Percentiles rank a stretch among this genome's conserved stretches.
Evolutionary conservation across 1,139 yeast genomes (phyloP).

Genomic region (Meyerozyma carpophila): DNA sequence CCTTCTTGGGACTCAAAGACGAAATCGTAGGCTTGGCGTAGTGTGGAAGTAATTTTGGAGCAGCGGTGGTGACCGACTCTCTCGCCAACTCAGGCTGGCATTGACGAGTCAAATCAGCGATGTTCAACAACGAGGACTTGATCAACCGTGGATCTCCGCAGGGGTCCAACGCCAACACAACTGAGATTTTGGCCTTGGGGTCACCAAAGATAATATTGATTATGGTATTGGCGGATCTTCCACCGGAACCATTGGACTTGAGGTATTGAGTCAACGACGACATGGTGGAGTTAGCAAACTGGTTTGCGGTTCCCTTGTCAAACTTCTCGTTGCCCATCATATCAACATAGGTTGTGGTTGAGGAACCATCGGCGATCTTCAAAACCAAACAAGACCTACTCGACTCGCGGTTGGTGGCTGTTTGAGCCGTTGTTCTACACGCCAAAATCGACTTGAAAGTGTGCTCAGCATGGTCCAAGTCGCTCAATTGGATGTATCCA

Average conservation of each 20-base stretch:
- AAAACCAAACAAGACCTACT: conserved; percentile 26
- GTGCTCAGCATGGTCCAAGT: not conserved
- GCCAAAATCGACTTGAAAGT: conserved; percentile 11
- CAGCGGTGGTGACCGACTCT: not conserved
- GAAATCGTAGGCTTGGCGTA: conserved; percentile 29
- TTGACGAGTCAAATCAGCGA: conserved; percentile 19
- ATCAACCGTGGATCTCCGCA: conserved; percentile 21
- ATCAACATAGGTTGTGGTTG: conserved; percentile 23
- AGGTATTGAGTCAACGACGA: conserved; percentile 26
- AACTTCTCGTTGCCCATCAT: conserved; percentile 29
- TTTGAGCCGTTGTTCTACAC: conserved; percentile 16
- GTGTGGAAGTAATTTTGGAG: conserved; percentile 4
- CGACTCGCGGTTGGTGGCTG: conserved; percentile 17
- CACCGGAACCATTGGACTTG: conserved; percentile 8
- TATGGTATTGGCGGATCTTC: conserved; percentile 23
- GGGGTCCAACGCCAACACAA: conserved; percentile 25
- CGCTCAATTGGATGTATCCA: conserved; percentile 4
- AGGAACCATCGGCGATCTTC: conserved; percentile 16
- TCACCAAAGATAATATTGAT: conserved; percentile 23
- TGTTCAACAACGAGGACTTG: conserved; percentile 23
- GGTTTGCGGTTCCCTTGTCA: conserved; percentile 13
- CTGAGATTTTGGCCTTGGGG: conserved; percentile 16
- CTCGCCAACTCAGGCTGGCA: conserved; percentile 11
- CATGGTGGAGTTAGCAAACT: conserved; percentile 24
- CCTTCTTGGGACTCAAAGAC: conserved; percentile 13